Conservation (phyloP, 2,329 filamentous ascomycete genomes). For the Ascochyta koolunga region DNA sequence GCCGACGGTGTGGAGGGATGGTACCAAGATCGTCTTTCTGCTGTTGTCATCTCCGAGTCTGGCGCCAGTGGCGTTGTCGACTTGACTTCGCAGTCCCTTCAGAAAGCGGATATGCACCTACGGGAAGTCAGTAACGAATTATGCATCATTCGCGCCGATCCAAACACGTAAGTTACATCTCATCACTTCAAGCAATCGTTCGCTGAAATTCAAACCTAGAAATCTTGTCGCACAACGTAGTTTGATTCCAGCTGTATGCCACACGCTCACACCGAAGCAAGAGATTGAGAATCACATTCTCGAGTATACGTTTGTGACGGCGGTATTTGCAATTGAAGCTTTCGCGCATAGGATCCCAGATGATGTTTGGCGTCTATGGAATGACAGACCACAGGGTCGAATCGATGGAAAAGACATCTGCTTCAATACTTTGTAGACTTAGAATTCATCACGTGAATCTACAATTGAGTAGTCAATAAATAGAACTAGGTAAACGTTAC, state of each 20-base stretch:
- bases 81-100: slow-evolving; percentile 11
- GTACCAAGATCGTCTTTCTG: slow-evolving; percentile 9
- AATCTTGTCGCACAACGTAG: slow-evolving; percentile 21
- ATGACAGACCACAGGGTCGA: background rate
- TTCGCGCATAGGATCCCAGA: background rate
- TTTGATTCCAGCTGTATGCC: slow-evolving; percentile 18
- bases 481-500: too few relatives aligned
- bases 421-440: background rate
- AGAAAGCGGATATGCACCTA: background rate
- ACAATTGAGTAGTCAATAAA: too few relatives aligned
- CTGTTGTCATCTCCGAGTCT: slow-evolving; percentile 18
- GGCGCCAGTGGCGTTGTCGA: slow-evolving; percentile 23
- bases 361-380: background rate
- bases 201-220: background rate
- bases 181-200: background rate
- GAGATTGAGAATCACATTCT: background rate
- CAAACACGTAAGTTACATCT: slow-evolving; percentile 24
- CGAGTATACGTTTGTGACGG: background rate
- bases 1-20: slow-evolving; percentile 4
- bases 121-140: background rate
- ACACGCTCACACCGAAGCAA: background rate
- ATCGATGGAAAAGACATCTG: background rate
- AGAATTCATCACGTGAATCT: background rate
- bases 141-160: slow-evolving; percentile 22
- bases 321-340: slow-evolving; percentile 2